A percentile compares a stretch with the other conserved stretches of the same genome.
Evolutionary conservation across 225 moss, liverwort and hornwort species (phyloP).

Genomic region (Marchantia polymorpha): DNA sequence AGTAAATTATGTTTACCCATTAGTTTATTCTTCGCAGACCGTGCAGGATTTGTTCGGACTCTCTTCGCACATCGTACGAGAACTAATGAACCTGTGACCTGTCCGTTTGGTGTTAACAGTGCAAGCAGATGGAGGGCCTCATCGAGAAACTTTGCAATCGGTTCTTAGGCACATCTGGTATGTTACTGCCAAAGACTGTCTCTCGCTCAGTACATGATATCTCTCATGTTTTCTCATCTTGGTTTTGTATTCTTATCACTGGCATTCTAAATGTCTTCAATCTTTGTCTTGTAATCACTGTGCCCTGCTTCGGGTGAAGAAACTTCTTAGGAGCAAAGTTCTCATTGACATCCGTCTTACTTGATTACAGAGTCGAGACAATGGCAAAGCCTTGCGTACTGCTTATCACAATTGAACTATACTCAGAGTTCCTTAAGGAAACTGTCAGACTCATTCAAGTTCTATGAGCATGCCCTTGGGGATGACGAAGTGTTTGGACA

Average conservation of each 20-base stretch:
- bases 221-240: background rate
- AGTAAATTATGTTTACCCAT: background rate
- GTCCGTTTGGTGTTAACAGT: slow-evolving; percentile 46
- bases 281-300: background rate
- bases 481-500: slow-evolving; percentile 77
- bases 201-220: background rate
- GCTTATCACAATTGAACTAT: slow-evolving; percentile 78
- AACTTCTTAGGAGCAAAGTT: background rate
- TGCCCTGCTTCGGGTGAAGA: background rate
- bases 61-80: too few relatives aligned
- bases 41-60: too few relatives aligned
- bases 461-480: slow-evolving; percentile 80
- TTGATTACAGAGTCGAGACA: slow-evolving; percentile 64
- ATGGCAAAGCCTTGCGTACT: slow-evolving; percentile 87
- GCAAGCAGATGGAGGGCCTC: slow-evolving; percentile 91
- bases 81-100: background rate
- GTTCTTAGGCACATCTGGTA: slow-evolving; percentile 79
- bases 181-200: slow-evolving; percentile 5
- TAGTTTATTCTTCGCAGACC: background rate
- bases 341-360: background rate
- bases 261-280: background rate
- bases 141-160: slow-evolving; percentile 93
- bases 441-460: slow-evolving; percentile 72
- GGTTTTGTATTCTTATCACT: background rate
- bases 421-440: slow-evolving; percentile 74